phyloP scores from a whole-genome alignment of 1,284 basidiomycete species.

The Exobasidium cylindrosporum region DNA sequence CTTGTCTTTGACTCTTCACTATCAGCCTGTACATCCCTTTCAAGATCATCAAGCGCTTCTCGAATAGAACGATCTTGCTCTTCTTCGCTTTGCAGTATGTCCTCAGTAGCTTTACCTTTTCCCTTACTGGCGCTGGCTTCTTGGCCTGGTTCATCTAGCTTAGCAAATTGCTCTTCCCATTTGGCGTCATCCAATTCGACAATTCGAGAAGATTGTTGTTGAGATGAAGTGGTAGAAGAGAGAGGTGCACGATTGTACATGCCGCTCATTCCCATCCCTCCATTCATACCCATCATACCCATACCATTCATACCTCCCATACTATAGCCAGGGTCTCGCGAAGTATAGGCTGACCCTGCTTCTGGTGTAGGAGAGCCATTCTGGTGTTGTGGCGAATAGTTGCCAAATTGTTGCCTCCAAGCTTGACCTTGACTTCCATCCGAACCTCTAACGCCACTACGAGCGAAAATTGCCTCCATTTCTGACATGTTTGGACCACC shows the following conservation, averaged over 20 bases:
- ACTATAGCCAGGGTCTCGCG: conserved; percentile 13
- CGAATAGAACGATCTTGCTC: conserved; percentile 42
- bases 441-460: conserved; percentile 10
- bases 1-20: conserved; percentile 36
- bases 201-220: conserved; percentile 27
- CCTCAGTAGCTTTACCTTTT: conserved; percentile 35
- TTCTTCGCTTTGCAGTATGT: conserved; percentile 31
- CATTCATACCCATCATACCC: conserved; percentile 27
- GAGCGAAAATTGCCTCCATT: conserved; percentile 39
- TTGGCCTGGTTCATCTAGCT: conserved; percentile 40
- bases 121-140: conserved; percentile 25
- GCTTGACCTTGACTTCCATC: conserved; percentile 20
- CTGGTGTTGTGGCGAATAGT: conserved; percentile 9
- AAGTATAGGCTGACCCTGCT: conserved; percentile 2
- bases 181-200: conserved; percentile 46
- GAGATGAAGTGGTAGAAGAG: conserved; percentile 16
- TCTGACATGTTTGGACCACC: conserved; percentile 16
- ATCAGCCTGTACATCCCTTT: conserved; percentile 40
- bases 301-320: conserved; percentile 10
- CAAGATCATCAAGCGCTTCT: conserved; percentile 44
- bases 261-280: conserved; percentile 34
- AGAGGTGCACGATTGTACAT: conserved; percentile 25
- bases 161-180: conserved; percentile 51
- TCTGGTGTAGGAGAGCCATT: neutral
- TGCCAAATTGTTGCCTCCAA: conserved; percentile 38